These are phyloP conservation scores for Zygoascus sp. DNA, from an alignment of 1,139 yeast genomes.

Conservation along the genomic window DNA sequence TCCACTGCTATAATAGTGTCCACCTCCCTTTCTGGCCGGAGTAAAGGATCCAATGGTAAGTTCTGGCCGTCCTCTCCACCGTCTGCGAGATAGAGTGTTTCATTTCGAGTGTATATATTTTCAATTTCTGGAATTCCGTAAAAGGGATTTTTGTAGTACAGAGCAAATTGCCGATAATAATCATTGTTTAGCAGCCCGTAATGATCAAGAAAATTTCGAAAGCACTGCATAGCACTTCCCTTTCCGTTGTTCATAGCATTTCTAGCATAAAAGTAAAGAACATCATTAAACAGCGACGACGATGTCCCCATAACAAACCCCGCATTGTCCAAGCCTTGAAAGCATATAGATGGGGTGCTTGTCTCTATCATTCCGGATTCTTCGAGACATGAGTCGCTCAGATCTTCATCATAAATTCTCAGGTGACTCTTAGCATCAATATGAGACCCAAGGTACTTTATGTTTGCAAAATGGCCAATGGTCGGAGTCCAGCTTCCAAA, in stretches of 20 bases:
- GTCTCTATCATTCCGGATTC: background rate
- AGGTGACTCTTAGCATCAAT: constrained; percentile 36
- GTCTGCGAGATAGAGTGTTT: constrained; percentile 56
- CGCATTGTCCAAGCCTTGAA: constrained; percentile 67
- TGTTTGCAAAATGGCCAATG: constrained; percentile 59
- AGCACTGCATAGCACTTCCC: constrained; percentile 9
- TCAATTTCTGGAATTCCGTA: constrained; percentile 21
- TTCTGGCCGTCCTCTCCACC: constrained; percentile 85
- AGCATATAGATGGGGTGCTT: constrained; percentile 37
- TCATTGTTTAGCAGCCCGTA: constrained; percentile 12
- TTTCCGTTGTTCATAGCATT: constrained; percentile 14
- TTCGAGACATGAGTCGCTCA: background rate
- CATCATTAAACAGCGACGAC: constrained; percentile 68
- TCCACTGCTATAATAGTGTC: constrained; percentile 80
- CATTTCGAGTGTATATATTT: constrained; percentile 32
- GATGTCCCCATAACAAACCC: constrained; percentile 75
- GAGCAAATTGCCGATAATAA: constrained; percentile 21
- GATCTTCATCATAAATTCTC: background rate
- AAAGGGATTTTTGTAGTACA: constrained; percentile 21
- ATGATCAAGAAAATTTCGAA: constrained; percentile 10
- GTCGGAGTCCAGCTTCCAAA: constrained; percentile 88
- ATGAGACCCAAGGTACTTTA: constrained; percentile 68
- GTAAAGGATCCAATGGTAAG: constrained; percentile 69
- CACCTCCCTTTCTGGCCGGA: constrained; percentile 61
- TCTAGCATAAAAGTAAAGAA: constrained; percentile 28